Base-by-base conservation (phyloP, 2,329 filamentous ascomycete genomes). In the Beauveria varroae region DNA sequence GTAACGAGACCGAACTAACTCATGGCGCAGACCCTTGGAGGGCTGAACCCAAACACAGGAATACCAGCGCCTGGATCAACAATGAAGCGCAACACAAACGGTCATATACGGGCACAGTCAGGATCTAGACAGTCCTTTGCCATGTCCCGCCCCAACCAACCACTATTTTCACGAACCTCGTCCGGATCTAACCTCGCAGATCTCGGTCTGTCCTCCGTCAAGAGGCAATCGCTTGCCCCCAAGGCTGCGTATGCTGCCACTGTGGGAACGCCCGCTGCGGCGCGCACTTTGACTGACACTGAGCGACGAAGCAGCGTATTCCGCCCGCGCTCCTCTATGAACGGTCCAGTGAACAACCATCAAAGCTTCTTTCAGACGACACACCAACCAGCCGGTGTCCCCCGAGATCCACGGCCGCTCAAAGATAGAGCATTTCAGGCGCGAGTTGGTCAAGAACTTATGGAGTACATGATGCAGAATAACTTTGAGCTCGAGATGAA, bases 401-500 rank as follows among this genome's bases (percentile, higher is more conserved):
- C 92, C 1, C 84, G 86, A 64, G 96, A 99, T 70, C 93, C 95
- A 1, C 85, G 96, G 61, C 90, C 93, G 16, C 78, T 98, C 58
- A 90, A 88, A 70, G 91, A 98, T 70, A 82, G 90, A 43, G 82
- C 83, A 24, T 96, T 89, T 67, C 90, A 96, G 71, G 82, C 86
- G 34, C 86, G 88, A 61, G 93, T 99, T 73, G 91, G 89, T 8
- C 89, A 95, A 67, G 93, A 99, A 69, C 76, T 99, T 60, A 78
- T 96, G 66, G 95, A 99, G 67, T 99, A 96, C 71, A 82, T 99
- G 71, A 87, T 91, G 0, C 87, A 93, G 62, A 88, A 97, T 73
- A 96, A 97, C 71, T 99, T 98, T 69, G 95, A 99, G 75, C 86
- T 97, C 82, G 93, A 98, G 68, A 96, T 96, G 87, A 97, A 96